Conservation (phyloP, 2,329 filamentous ascomycete genomes). For the Hypomyces perniciosus region DNA sequence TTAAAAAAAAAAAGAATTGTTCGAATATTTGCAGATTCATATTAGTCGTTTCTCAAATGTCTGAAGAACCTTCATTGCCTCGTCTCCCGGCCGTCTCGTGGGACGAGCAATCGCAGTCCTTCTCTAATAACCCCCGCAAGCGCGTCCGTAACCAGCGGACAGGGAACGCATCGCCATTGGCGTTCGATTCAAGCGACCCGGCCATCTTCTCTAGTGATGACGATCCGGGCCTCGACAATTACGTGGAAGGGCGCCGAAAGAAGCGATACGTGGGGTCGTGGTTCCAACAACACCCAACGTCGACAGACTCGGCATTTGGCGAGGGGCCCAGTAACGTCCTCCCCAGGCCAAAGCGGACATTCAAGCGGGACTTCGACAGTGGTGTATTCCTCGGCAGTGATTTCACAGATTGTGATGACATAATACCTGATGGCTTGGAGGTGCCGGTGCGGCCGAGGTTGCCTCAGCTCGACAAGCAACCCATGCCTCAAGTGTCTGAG, state of each 20-base stretch:
- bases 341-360: constrained; percentile 42
- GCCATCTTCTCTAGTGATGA: constrained; percentile 68
- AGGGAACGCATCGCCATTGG: constrained; percentile 23
- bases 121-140: constrained; percentile 35
- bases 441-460: constrained; percentile 30
- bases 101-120: constrained; percentile 33
- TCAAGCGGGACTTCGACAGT: constrained; percentile 59
- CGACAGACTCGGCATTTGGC: constrained; percentile 42
- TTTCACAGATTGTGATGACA: constrained; percentile 39
- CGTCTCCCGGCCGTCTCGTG: constrained; percentile 32
- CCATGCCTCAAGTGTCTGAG: constrained; percentile 26
- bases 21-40: not conserved
- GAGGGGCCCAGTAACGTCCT: constrained; percentile 27
- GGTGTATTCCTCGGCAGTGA: constrained; percentile 65
- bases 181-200: constrained; percentile 62
- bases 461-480: constrained; percentile 30
- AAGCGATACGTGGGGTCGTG: constrained; percentile 64
- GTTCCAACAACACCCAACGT: constrained; percentile 55
- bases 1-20: not conserved
- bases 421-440: constrained; percentile 25
- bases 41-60: constrained; percentile 1
- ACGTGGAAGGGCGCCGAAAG: constrained; percentile 47
- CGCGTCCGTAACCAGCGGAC: constrained; percentile 28
- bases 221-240: constrained; percentile 61
- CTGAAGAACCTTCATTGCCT: constrained; percentile 37